phyloP scores from a whole-genome alignment of 306 rosid genomes.

The Carpinus viminea region DNA sequence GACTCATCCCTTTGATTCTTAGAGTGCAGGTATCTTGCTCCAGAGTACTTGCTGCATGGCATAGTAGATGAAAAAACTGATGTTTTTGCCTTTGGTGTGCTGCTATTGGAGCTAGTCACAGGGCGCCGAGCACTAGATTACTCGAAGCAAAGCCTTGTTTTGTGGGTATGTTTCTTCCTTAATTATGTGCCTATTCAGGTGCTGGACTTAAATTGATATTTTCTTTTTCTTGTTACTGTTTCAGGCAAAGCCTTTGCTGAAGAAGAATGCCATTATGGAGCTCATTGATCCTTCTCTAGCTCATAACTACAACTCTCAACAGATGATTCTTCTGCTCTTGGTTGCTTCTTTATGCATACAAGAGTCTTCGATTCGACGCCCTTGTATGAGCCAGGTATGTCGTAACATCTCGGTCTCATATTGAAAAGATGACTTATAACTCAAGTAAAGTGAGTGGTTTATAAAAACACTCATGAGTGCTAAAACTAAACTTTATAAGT shows the following conservation, averaged over 20 bases:
- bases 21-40: slow-evolving; percentile 78
- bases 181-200: neutral
- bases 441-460: no score
- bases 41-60: slow-evolving; percentile 89
- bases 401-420: no score
- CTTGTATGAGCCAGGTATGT: slow-evolving; percentile 72
- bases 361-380: slow-evolving; percentile 79
- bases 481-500: no score
- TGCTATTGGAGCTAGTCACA: slow-evolving; percentile 79
- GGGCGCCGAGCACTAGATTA: slow-evolving; percentile 94
- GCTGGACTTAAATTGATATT: neutral
- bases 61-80: slow-evolving; percentile 97
- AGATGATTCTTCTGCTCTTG: slow-evolving; percentile 67
- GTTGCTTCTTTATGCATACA: slow-evolving; percentile 87
- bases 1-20: neutral
- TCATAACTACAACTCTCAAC: slow-evolving; percentile 46
- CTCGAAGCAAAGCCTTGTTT: slow-evolving; percentile 93
- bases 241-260: slow-evolving; percentile 90
- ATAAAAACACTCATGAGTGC: no score
- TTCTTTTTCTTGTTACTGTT: neutral
- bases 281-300: slow-evolving; percentile 66
- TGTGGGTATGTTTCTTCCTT: slow-evolving; percentile 64
- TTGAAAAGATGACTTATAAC: no score
- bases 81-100: slow-evolving; percentile 87
- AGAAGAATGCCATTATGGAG: slow-evolving; percentile 54